These are phyloP conservation scores for Geotrichum cucujoidarum DNA, from an alignment of 1,139 yeast species.

Conservation along the genomic window DNA sequence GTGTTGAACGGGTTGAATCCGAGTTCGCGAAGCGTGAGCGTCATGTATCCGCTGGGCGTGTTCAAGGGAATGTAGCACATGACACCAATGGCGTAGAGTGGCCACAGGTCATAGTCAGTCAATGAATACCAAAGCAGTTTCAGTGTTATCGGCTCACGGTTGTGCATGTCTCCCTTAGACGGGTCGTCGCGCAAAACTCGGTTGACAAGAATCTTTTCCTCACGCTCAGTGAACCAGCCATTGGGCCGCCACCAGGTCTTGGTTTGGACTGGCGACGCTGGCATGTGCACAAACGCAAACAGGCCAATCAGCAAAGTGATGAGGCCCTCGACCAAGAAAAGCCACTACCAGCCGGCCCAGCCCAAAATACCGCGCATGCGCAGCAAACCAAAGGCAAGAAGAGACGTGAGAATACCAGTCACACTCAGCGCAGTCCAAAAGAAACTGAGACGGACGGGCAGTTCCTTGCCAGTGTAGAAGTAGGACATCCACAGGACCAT, in stretches of 20 bases:
- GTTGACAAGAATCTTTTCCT: constrained; percentile 55
- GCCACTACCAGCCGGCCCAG: constrained; percentile 54
- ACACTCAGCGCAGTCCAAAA: constrained; percentile 37
- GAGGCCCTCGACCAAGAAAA: constrained; percentile 53
- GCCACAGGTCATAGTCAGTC: constrained; percentile 53
- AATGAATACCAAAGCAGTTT: constrained; percentile 42
- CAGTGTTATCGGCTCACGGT: constrained; percentile 49
- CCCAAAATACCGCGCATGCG: constrained; percentile 44
- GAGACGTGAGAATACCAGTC: constrained; percentile 25
- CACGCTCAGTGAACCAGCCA: constrained; percentile 58
- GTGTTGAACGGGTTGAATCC: constrained; percentile 55
- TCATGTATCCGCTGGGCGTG: constrained; percentile 47
- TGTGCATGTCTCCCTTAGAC: constrained; percentile 61
- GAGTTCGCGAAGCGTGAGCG: constrained; percentile 46
- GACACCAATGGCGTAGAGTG: constrained; percentile 49
- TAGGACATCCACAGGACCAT: constrained; percentile 48
- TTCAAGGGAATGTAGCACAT: constrained; percentile 41
- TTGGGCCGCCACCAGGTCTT: constrained; percentile 47
- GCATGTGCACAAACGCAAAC: constrained; percentile 47
- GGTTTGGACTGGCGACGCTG: constrained; percentile 53
- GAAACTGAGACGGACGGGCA: constrained; percentile 45
- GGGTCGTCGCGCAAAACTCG: constrained; percentile 61
- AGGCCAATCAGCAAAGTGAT: constrained; percentile 50
- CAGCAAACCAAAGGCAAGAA: constrained; percentile 42
- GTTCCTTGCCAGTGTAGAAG: constrained; percentile 47